Base-by-base conservation (phyloP, 257 asterid genomes). In the Solanum rostratum region DNA sequence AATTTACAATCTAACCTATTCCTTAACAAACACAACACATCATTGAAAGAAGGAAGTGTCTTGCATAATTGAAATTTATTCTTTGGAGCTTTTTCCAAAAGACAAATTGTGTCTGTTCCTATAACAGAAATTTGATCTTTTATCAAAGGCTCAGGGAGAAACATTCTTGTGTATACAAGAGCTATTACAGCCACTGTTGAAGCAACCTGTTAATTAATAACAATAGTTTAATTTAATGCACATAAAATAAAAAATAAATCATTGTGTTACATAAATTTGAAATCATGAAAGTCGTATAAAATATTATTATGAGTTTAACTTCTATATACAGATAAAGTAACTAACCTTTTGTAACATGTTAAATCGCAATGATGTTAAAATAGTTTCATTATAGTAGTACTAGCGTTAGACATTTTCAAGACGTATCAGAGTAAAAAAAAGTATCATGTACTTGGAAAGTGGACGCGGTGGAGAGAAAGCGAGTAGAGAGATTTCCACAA, bases 401-500 rank as follows among this genome's bases (percentile, higher is more conserved):
- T 20, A 12, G 33, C 2, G 0, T 74, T 7, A 24, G 0, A 22
- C n/a, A 0, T 22, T 7, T 45, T 45, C 7, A 74, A 74, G 37
- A 45, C 4, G 14, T 45, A 5, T 45, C 81, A 3, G 5, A 18
- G 46, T 24, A 24, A 24, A 24, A 74, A n/a, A 10, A 14, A 13
- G 15, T 14, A 24, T 74, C 10, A 59, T 37, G 37, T 88, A 96
- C 99, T 89, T 93, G 95, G 85, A 96, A 94, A 50, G 96, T 87
- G 76, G 95, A 91, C 2, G 97, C 83, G 62, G 93, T 78, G 39
- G 98, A 90, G 69, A 96, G 92, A 37, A 96, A 90, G 5, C 98
- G 98, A 85, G 98, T 88, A 6, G 97, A 90, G n/a, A 93, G 84
- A 37, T 92, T 96, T n/a, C 98, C 99, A n/a, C 95, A 92, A 22